phyloP scores from a whole-genome alignment of 2,329 filamentous ascomycete genomes.

The Tolypocladium inflatum region DNA sequence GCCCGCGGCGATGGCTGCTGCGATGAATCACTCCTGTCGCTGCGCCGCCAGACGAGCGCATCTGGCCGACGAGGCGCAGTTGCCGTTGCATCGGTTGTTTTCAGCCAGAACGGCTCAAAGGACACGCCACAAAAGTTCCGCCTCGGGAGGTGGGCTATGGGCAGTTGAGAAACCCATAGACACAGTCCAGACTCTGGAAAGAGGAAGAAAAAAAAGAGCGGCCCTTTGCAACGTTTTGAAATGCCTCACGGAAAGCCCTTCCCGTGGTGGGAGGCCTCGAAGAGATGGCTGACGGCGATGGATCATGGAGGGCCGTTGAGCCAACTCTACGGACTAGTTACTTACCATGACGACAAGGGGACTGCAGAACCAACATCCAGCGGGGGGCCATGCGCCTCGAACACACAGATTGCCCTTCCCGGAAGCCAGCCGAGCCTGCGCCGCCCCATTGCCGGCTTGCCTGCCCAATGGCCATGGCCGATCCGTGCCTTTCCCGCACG shows the following conservation, averaged over 20 bases:
- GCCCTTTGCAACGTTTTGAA: not conserved
- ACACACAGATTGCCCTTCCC: not conserved
- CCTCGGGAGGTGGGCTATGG: not conserved
- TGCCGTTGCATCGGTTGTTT: not conserved
- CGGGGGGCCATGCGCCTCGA: not conserved
- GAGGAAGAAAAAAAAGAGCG: not conserved
- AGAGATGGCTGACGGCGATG: not conserved
- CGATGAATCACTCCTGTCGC: not conserved
- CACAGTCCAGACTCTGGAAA: not conserved
- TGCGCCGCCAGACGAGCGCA: not conserved
- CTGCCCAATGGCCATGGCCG: not conserved
- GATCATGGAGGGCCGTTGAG: too few relatives aligned
- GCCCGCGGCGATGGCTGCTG: not conserved
- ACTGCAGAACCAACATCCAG: not conserved
- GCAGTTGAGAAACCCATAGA: not conserved
- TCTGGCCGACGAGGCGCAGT: not conserved
- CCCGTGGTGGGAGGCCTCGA: not conserved
- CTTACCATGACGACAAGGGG: not conserved
- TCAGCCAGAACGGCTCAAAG: not conserved
- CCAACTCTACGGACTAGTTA: too few relatives aligned
- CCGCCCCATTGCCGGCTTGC: not conserved
- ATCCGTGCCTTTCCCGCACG: not conserved
- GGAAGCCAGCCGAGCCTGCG: not conserved
- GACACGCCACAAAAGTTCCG: not conserved
- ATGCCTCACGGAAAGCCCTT: not conserved